Base-by-base conservation (phyloP, 1,284 basidiomycete genomes). In the Pseudozyma thailandica region DNA sequence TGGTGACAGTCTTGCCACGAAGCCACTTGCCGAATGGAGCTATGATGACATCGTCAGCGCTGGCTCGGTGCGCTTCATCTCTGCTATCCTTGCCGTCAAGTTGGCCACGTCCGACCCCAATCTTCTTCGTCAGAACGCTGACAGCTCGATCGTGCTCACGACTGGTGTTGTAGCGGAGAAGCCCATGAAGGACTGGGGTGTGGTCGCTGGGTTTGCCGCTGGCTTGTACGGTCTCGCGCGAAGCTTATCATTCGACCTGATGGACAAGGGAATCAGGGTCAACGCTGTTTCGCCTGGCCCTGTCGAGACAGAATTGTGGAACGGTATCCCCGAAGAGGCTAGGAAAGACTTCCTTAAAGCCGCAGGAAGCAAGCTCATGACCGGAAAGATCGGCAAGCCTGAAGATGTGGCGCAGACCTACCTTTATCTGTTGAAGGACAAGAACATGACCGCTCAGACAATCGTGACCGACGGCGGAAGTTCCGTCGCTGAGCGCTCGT, bases 391-490 rank as follows among this genome's bases (percentile, higher is more conserved):
- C 1, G 72, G 56, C 0, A 35, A 44, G 8, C 50, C 58, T 0
- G 51, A 61, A 8, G 63, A 75, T 4, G 31, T 74, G 2, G 71
- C 62, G 1, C 45, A 74, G 15, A 27, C 52, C 12, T 76, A 64
- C 35, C 37, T 76, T 8, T 65, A 65, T 33, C n/a, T 76, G 21
- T 41, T 73, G 41, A 76, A 76, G 53, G 66, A 76, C 42, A 54
- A 16, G 26, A 76, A 76, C 31, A 43, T 50, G 43, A 73, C 62
- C 2, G 74, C 59, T 3, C 53, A 72, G 47, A 55, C 52, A 6
- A 20, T 70, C n/a, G 18, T 21, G 3, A 47, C 21, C 6, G 56
- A 66, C 38, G 68, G 55, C 1, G 68, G 72, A 26, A 47, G 48
- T 23, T 48, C 18, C n/a, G 44, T 62, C n/a, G 50, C 50, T 26